A percentile compares a stretch with the other conserved stretches of the same genome.
These are phyloP conservation scores for Nepenthes gracilis DNA, from an alignment of 148 eudicot species.

Conservation along the genomic window DNA sequence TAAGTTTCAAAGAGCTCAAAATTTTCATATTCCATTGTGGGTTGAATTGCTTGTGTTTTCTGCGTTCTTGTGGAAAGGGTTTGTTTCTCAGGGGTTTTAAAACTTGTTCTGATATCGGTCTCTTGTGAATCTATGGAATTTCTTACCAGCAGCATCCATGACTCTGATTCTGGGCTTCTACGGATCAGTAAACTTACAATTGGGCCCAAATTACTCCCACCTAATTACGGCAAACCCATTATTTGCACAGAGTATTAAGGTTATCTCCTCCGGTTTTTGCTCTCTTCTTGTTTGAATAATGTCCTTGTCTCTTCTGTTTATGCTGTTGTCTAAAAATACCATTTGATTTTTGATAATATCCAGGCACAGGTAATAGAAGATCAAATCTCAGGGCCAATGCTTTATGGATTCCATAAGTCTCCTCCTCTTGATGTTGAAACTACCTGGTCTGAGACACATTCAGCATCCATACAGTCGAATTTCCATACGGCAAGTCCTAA, in stretches of 20 bases:
- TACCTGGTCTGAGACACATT: conserved; percentile 35
- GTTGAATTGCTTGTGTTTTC: background rate
- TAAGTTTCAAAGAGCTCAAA: conserved; percentile 10
- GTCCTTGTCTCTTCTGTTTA: background rate
- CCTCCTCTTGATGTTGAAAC: conserved; percentile 54
- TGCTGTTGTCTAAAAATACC: background rate
- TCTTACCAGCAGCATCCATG: conserved; percentile 35
- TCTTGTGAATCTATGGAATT: conserved; percentile 4
- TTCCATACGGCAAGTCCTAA: conserved; percentile 20
- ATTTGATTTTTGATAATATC: conserved; percentile 1
- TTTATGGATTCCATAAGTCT: conserved; percentile 49
- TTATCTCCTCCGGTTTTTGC: conserved; percentile 2
- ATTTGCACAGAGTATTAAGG: conserved; percentile 44
- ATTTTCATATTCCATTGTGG: background rate
- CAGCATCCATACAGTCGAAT: conserved; percentile 17
- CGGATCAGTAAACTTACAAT: conserved; percentile 28
- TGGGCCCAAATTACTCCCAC: conserved; percentile 46
- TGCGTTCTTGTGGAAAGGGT: background rate
- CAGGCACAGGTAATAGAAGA: conserved; percentile 39
- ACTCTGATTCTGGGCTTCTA: conserved; percentile 43
- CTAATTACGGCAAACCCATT: conserved; percentile 27
- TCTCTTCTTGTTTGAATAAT: background rate
- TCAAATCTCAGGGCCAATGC: conserved; percentile 28
- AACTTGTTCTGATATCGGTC: conserved; percentile 2
- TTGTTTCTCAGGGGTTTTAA: background rate